Evolutionary conservation across 108 stramenopile species (phyloP).

Genomic region (Nitzschia sp.): DNA sequence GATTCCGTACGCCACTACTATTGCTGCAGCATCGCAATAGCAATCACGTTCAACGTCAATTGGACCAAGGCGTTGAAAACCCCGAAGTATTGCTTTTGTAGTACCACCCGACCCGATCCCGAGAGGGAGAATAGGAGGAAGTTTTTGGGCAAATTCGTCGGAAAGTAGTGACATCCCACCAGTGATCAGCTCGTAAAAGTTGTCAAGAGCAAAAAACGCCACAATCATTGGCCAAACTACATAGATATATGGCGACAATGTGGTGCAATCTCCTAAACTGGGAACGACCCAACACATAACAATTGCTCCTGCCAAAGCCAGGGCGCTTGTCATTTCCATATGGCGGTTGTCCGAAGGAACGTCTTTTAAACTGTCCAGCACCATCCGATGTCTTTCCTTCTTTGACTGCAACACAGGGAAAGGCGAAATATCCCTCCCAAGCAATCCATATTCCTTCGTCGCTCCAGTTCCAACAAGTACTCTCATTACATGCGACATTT

Average conservation of each 20-base stretch:
- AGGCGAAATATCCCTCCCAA: conserved; percentile 52
- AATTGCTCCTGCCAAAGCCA: conserved; percentile 58
- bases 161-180: conserved; percentile 5
- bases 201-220: conserved; percentile 60
- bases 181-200: conserved; percentile 70
- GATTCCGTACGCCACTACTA: conserved; percentile 82
- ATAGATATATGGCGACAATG: conserved; percentile 55
- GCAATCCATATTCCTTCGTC: conserved; percentile 58
- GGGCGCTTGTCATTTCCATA: conserved; percentile 71
- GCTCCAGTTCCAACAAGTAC: conserved; percentile 56
- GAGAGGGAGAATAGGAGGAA: conserved; percentile 74
- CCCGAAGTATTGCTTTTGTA: conserved; percentile 75
- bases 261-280: conserved; percentile 57
- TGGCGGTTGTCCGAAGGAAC: conserved; percentile 83
- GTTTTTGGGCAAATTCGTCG: conserved; percentile 36
- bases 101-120: conserved; percentile 73
- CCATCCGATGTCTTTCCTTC: conserved; percentile 32
- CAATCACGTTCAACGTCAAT: conserved; percentile 93
- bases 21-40: conserved; percentile 89
- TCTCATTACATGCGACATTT: conserved; percentile 60
- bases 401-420: conserved; percentile 42
- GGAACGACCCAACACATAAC: conserved; percentile 66
- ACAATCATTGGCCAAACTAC: conserved; percentile 53
- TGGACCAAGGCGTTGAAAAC: conserved; percentile 76
- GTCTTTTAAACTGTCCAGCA: conserved; percentile 49